phyloP scores from a whole-genome alignment of 345 rosid species.

The Hirschfeldia incana region DNA sequence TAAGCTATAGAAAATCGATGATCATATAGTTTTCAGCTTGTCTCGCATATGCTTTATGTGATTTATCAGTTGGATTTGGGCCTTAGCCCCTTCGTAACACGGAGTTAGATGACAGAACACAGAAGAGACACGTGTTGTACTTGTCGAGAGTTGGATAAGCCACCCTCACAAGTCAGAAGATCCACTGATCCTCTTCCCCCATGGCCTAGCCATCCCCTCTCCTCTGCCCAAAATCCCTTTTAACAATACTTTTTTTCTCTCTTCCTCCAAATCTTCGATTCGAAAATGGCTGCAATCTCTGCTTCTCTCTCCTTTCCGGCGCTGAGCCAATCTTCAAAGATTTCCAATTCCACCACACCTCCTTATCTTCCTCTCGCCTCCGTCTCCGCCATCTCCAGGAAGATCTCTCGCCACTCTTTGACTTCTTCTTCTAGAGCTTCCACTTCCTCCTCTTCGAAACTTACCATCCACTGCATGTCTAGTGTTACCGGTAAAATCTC shows the following conservation, averaged over 20 bases:
- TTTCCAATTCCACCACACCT: slow-evolving; percentile 40
- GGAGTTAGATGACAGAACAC: background rate
- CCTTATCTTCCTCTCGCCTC: slow-evolving; percentile 43
- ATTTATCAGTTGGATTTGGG: too few relatives aligned
- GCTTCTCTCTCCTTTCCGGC: slow-evolving; percentile 74
- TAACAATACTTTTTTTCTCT: background rate
- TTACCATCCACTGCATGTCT: slow-evolving; percentile 68
- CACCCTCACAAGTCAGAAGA: slow-evolving; percentile 23
- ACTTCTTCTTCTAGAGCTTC: slow-evolving; percentile 37
- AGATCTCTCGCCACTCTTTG: slow-evolving; percentile 40
- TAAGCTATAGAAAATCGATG: too few relatives aligned
- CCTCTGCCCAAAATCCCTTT: background rate
- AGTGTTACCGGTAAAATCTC: slow-evolving; percentile 49
- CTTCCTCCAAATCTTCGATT: background rate
- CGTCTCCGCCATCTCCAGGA: slow-evolving; percentile 42
- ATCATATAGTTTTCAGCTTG: too few relatives aligned
- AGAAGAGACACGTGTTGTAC: slow-evolving; percentile 33
- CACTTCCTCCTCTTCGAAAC: slow-evolving; percentile 47
- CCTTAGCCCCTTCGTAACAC: background rate
- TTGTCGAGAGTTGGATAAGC: slow-evolving; percentile 32
- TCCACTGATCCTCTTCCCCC: slow-evolving; percentile 4
- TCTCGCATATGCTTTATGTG: too few relatives aligned
- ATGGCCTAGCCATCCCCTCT: slow-evolving; percentile 12
- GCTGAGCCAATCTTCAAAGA: slow-evolving; percentile 49
- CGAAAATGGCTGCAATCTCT: slow-evolving; percentile 59